Evolutionary conservation across 805 yeast species (phyloP), one percentile per base, ranked within the genome.

Genomic region (Schwanniomyces yamadae): DNA sequence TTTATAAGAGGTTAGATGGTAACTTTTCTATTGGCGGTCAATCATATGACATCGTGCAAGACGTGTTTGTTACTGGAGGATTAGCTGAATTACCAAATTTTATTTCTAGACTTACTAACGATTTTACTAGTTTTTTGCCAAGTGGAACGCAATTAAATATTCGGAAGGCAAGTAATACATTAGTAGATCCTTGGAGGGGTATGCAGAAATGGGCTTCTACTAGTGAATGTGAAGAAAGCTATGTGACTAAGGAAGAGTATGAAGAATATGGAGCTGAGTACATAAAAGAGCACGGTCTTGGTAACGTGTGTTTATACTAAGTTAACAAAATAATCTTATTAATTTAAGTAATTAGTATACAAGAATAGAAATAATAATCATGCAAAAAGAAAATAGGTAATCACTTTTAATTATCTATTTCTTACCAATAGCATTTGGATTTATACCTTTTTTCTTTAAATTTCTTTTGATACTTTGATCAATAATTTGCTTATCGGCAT

Each of bases 181-280:
- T 76, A 1, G 52, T 76, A 20, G 99, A 91, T 58, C 78, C 97
- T 1, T 93, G 99, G 98, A 81, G 71, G 50, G 99, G 99, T 19
- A 89, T 93, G 95, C 80, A 86, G 9, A 74, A 75, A 50, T 86
- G 95, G 85, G 67, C 90, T 5, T 49, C 50, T 3, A 68, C 73
- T 15, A 70, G 61, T 1, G 77, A 70, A 12, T 69, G 73, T 24
- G 49, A 66, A 18, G 47, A 61, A 2, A 63, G 77, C 7, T 78
- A 71, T 40, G 67, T 91, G 16, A 73, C 93, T 0, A 77, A 72
- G 45, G 61, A 71, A 37, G 95, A 90, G 44, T 93, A 88, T 53
- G 83, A 82, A 29, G 99, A 93, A 58, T 77, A 75, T 69, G 99
- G 99, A 0, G 70, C 86, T 0, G 96, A 87, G 37, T 91, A 89